phyloP scores from a whole-genome alignment of 1,284 basidiomycete species.

The Earliella scabrosa region DNA sequence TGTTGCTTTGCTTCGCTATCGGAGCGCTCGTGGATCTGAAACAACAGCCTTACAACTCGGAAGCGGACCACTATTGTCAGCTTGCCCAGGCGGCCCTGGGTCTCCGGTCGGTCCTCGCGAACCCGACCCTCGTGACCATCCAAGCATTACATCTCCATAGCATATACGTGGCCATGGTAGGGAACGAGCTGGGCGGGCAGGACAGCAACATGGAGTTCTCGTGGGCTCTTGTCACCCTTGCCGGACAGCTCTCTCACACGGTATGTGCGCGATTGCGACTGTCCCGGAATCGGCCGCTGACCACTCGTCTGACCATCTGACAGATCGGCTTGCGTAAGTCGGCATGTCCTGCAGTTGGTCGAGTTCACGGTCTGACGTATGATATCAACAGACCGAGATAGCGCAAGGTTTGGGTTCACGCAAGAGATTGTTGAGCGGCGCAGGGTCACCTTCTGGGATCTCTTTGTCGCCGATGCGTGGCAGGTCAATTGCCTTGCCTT shows the following conservation, averaged over 20 bases:
- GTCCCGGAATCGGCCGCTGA: not conserved
- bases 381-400: slow-evolving; percentile 43
- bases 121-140: slow-evolving; percentile 43
- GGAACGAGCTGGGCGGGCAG: slow-evolving; percentile 55
- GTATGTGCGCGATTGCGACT: slow-evolving; percentile 29
- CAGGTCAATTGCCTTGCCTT: slow-evolving; percentile 27
- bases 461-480: slow-evolving; percentile 42
- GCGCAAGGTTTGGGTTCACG: slow-evolving; percentile 43
- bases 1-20: slow-evolving; percentile 62
- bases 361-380: not conserved
- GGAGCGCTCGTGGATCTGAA: slow-evolving; percentile 68
- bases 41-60: slow-evolving; percentile 57
- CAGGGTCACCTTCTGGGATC: slow-evolving; percentile 49
- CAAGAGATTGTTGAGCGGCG: slow-evolving; percentile 41
- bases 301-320: not conserved
- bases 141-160: slow-evolving; percentile 60
- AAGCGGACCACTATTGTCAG: slow-evolving; percentile 63
- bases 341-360: not conserved
- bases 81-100: slow-evolving; percentile 48
- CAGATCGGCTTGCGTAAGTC: slow-evolving; percentile 39
- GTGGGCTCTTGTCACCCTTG: slow-evolving; percentile 39
- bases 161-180: slow-evolving; percentile 57
- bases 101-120: slow-evolving; percentile 39
- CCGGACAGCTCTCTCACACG: slow-evolving; percentile 38
- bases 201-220: slow-evolving; percentile 43